phyloP scores from a whole-genome alignment of 1,284 basidiomycete species.

The Marasmius tenuissimus region DNA sequence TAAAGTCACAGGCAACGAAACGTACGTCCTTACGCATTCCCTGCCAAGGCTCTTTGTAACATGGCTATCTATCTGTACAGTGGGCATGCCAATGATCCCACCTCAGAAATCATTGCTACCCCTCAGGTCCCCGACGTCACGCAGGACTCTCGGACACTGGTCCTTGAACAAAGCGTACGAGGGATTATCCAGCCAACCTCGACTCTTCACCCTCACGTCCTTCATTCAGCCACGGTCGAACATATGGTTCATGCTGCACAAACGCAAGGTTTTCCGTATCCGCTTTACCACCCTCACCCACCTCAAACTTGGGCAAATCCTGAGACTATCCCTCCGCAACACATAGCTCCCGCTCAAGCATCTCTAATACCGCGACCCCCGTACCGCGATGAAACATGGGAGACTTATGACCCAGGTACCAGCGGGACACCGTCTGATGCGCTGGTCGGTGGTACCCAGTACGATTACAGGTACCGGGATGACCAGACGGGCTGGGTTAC shows the following conservation, averaged over 20 bases:
- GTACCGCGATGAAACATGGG: slow-evolving; percentile 53
- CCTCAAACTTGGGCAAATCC: slow-evolving; percentile 64
- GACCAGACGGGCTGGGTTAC: slow-evolving; percentile 53
- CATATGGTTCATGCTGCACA: slow-evolving; percentile 27
- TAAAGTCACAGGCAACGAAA: slow-evolving; percentile 73
- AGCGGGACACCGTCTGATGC: slow-evolving; percentile 36
- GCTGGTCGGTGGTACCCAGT: slow-evolving; percentile 42
- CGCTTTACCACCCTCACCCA: slow-evolving; percentile 33
- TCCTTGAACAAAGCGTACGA: slow-evolving; percentile 4
- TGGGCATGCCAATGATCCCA: not conserved
- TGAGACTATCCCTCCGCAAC: slow-evolving; percentile 60
- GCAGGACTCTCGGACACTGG: not conserved
- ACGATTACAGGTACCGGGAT: slow-evolving; percentile 60
- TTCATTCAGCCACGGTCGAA: slow-evolving; percentile 32
- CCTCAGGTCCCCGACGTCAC: slow-evolving; percentile 4
- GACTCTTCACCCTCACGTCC: slow-evolving; percentile 28
- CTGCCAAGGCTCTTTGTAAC: not conserved
- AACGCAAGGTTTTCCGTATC: slow-evolving; percentile 38
- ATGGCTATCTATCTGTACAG: not conserved
- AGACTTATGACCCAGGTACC: slow-evolving; percentile 41
- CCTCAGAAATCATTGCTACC: slow-evolving; percentile 7
- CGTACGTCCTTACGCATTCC: slow-evolving; percentile 40
- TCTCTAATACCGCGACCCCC: slow-evolving; percentile 50
- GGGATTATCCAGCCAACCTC: slow-evolving; percentile 18
- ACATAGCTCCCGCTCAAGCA: slow-evolving; percentile 43